phyloP scores from a whole-genome alignment of 495 filamentous ascomycete species.

The Penicillium parvum region DNA sequence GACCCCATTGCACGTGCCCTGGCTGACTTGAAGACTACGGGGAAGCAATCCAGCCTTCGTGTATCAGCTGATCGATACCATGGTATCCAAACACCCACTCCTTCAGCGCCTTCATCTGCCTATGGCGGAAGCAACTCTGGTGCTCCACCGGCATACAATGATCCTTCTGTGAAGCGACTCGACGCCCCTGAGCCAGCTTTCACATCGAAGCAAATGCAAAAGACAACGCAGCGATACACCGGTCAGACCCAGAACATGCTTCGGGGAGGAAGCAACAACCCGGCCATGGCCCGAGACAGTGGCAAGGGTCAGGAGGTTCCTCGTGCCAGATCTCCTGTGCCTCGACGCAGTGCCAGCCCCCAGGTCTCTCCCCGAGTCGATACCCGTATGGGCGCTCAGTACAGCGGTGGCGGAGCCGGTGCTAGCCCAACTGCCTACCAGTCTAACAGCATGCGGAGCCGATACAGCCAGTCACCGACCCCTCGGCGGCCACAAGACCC shows the following conservation, averaged over 20 bases:
- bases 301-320: slow-evolving; percentile 37
- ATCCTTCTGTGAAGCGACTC: slow-evolving; percentile 67
- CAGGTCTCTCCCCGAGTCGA: slow-evolving; percentile 36
- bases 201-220: slow-evolving; percentile 88
- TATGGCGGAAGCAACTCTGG: slow-evolving; percentile 53
- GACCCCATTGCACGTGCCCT: slow-evolving; percentile 93
- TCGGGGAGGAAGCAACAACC: slow-evolving; percentile 39
- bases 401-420: slow-evolving; percentile 31
- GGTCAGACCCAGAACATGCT: slow-evolving; percentile 82
- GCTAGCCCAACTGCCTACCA: slow-evolving; percentile 37
- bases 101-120: slow-evolving; percentile 65
- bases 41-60: slow-evolving; percentile 68
- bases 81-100: slow-evolving; percentile 60
- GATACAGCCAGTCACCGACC: slow-evolving; percentile 38
- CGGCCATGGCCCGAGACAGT: slow-evolving; percentile 22
- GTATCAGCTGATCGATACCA: slow-evolving; percentile 92
- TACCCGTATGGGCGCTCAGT: slow-evolving; percentile 35
- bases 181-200: slow-evolving; percentile 89
- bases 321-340: slow-evolving; percentile 47
- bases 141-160: slow-evolving; percentile 77
- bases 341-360: slow-evolving; percentile 54
- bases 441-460: slow-evolving; percentile 38
- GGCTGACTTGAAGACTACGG: slow-evolving; percentile 84
- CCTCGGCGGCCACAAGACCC: slow-evolving; percentile 54
- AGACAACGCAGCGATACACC: slow-evolving; percentile 81